Conservation (phyloP, 225 moss, liverwort and hornwort genomes). For the Polytrichum formosum region DNA sequence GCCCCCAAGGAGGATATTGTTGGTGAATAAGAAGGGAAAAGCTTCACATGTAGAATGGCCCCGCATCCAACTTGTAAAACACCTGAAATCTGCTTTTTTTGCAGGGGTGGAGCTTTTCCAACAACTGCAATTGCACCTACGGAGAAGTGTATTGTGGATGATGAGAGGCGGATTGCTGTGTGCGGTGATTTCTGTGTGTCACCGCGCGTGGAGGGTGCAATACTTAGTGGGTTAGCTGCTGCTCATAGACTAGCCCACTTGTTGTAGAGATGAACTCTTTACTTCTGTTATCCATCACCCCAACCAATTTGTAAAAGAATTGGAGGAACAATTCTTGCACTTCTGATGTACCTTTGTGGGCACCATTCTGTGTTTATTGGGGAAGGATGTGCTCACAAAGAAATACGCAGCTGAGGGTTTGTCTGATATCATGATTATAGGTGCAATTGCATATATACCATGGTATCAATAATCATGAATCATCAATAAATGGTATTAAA, state of each 20-base stretch:
- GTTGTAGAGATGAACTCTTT: slow-evolving; percentile 6
- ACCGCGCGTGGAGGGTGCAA: slow-evolving; percentile 75
- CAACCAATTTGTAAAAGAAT: no score
- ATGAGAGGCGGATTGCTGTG: slow-evolving; percentile 47
- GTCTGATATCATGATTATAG: no score
- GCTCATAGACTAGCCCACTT: slow-evolving; percentile 39
- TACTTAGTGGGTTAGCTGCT: slow-evolving; percentile 74
- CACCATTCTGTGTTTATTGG: no score
- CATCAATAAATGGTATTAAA: no score
- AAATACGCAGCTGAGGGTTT: no score
- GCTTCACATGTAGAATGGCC: background rate
- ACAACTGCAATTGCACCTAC: slow-evolving; percentile 46
- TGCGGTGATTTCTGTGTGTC: slow-evolving; percentile 89
- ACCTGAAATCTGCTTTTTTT: slow-evolving; percentile 2
- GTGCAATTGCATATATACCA: no score
- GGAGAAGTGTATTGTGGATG: slow-evolving; percentile 52
- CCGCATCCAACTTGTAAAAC: no score
- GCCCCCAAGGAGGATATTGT: background rate
- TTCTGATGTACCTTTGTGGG: no score
- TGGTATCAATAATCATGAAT: no score
- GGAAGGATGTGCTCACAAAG: no score
- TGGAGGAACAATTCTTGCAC: no score
- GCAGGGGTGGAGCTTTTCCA: slow-evolving; percentile 97
- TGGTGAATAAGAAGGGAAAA: background rate
- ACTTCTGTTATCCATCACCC: no score